Evolutionary conservation across 768 basidiomycete genomes (phyloP).

Genomic region (Phlebiopsis gigantea): DNA sequence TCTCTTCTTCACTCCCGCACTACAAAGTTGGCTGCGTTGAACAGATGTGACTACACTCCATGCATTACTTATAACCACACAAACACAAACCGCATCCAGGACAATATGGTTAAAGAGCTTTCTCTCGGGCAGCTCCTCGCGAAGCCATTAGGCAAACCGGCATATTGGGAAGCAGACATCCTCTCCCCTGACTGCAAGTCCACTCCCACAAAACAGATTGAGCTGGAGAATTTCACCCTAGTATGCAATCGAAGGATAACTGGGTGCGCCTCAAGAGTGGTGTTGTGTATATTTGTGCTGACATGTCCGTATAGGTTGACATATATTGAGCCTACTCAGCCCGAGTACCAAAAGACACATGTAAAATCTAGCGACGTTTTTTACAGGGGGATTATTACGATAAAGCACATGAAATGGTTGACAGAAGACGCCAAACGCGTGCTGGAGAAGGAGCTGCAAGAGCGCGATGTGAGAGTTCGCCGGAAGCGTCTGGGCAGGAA

Average conservation of each 20-base stretch:
- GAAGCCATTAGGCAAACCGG: background rate
- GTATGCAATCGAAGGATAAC: background rate
- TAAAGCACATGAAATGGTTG: background rate
- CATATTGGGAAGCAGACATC: background rate
- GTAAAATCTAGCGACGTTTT: background rate
- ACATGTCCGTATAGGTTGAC: background rate
- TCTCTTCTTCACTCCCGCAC: too few relatives aligned
- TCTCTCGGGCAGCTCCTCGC: background rate
- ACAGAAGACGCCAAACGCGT: background rate
- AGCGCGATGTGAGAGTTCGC: background rate
- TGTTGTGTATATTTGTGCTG: too few relatives aligned
- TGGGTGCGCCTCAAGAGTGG: background rate
- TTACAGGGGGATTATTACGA: background rate
- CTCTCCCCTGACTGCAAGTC: background rate
- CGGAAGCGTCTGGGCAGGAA: background rate
- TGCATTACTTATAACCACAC: too few relatives aligned
- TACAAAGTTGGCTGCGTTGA: too few relatives aligned
- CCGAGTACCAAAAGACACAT: background rate
- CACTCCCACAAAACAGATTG: background rate
- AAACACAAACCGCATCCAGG: too few relatives aligned
- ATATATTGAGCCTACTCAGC: background rate
- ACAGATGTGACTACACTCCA: too few relatives aligned
- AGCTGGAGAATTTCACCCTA: background rate
- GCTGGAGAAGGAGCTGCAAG: background rate
- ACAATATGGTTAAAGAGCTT: too few relatives aligned